These are phyloP conservation scores for Astrothelium subdiscretum DNA, from an alignment of 495 filamentous ascomycete species.

Conservation along the genomic window DNA sequence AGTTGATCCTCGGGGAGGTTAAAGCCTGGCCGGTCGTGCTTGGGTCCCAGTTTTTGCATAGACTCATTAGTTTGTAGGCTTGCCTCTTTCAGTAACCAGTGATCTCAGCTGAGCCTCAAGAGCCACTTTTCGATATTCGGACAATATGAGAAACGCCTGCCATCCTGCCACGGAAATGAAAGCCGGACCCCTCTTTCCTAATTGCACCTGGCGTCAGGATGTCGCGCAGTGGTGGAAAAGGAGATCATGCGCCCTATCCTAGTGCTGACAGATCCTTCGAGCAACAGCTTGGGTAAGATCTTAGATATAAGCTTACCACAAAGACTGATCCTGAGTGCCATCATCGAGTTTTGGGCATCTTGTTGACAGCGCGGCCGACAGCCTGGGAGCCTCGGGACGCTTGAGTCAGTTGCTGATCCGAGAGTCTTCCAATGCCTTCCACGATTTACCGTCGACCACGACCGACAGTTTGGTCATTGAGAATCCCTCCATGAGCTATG, in stretches of 20 bases:
- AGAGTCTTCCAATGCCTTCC: background rate
- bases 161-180: background rate
- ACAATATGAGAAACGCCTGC: background rate
- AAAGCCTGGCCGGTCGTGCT: background rate
- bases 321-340: background rate
- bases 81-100: background rate
- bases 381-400: background rate
- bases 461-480: background rate
- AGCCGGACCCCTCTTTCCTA: slow-evolving; percentile 2
- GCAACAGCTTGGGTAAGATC: background rate
- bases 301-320: slow-evolving; percentile 3
- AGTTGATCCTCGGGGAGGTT: background rate
- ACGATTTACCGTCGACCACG: background rate
- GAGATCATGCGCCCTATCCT: slow-evolving; percentile 1
- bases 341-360: background rate
- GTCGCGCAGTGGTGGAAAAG: background rate
- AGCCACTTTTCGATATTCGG: background rate
- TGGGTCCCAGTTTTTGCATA: background rate
- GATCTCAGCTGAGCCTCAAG: background rate
- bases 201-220: background rate
- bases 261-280: slow-evolving; percentile 1
- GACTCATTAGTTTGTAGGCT: background rate
- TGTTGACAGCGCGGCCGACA: background rate
- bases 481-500: background rate
- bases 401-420: background rate